Evolutionary conservation across 179 eudicot genomes (phyloP), one percentile per base, ranked within the genome.

Genomic region (Corrigiola litoralis): DNA sequence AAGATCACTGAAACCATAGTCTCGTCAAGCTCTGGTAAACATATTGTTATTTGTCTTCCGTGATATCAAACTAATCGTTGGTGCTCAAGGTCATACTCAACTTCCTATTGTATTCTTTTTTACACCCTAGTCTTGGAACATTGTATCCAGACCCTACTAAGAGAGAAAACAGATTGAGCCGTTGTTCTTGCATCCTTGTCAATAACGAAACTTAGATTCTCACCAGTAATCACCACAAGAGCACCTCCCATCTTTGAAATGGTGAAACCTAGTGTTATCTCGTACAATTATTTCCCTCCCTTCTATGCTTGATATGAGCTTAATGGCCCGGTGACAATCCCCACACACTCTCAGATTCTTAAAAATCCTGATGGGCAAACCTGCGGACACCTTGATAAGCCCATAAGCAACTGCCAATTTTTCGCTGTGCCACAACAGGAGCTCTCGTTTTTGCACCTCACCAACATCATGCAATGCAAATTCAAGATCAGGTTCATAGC

Each of bases 181-280:
- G n/a, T n/a, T n/a, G n/a, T n/a, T n/a, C n/a, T n/a, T n/a, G n/a
- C n/a, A n/a, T n/a, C n/a, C n/a, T n/a, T n/a, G n/a, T n/a, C n/a
- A n/a, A n/a, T n/a, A n/a, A n/a, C n/a, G n/a, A n/a, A n/a, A n/a
- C n/a, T n/a, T n/a, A n/a, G n/a, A 36, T 29, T 41, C 34, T 76
- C 73, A 90, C 92, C 88, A 87, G 73, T 87, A 90, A 75, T 90
- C 95, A 50, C 85, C 82, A 75, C 89, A 87, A 59, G 96, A 87
- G 71, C 95, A 87, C 41, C 17, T 79, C 28, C 96, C 91, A 21
- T 84, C 77, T 66, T 68, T 70, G 68, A 90, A 85, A 84, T 85
- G 91, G 59, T 87, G 96, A 85, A 87, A 90, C 67, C 95, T 72
- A 11, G 84, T 77, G 13, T 79, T 84, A 65, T 87, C 95, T 72